Base-by-base conservation (phyloP, 306 rosid genomes). In the Acacia acuminata region DNA sequence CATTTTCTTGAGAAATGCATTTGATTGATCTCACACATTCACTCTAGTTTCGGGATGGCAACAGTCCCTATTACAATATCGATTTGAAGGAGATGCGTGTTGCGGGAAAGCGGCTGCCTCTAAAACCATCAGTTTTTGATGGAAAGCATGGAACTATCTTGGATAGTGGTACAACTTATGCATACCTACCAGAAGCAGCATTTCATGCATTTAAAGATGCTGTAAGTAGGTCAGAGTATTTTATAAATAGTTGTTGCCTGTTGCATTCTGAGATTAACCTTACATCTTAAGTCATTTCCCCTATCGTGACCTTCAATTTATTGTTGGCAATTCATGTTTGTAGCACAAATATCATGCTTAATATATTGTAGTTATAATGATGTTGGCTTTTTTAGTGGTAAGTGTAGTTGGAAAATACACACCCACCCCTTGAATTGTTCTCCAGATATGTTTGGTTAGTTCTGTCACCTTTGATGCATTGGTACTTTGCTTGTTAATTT, bases 41-140 rank as follows among this genome's bases (percentile, higher is more conserved):
- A 96, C 98, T 94, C 93, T 96, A 94, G 98, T 94, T 93, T 96
- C 81, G 99, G 98, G 97, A 83, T 96, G 99, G 92, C 90, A 85
- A 96, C 99, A 96, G 99, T 86, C 97, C 97, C 81, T 96, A 96
- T 84, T 96, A 96, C 99, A 96, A 96, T 86, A 79, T 96, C 42
- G 90, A 94, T 87, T 87, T 96, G 97, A 96, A 94, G 98, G 98
- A 89, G 91, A 91, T 96, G 72, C 93, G 86, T 84, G 97, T 96
- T 85, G 97, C 94, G 84, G 99, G 99, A 86, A 96, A 92, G 85
- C 88, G 63, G 58, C 84, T 96, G 85, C 79, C 84, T 79, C 83
- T 96, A 79, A 79, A 83, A n/a, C 81, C 94, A 79, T 84, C 76
- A 30, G 88, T 90, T 61, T 96, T 96, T 87, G 94, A 96, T 75